phyloP scores from a whole-genome alignment of 148 eudicot genomes.

The Silene latifolia region DNA sequence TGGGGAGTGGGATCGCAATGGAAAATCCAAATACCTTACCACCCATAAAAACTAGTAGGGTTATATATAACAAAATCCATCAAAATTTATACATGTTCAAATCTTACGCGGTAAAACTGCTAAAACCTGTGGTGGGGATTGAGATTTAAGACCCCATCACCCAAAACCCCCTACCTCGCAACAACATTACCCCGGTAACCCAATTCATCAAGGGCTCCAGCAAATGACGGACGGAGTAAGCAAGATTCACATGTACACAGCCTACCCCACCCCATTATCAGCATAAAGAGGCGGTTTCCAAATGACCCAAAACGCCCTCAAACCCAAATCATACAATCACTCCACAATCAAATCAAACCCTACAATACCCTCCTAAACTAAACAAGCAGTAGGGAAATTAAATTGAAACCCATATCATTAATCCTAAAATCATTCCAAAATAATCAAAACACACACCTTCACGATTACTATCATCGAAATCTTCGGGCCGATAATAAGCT shows the following conservation, averaged over 20 bases:
- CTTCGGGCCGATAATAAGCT: conserved; percentile 39
- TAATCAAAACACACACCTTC: conserved; percentile 33
- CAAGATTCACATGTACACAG: background rate
- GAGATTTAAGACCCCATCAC: too few species aligned
- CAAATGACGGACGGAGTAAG: background rate
- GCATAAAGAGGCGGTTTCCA: background rate
- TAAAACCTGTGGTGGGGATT: too few species aligned
- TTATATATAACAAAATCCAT: too few species aligned
- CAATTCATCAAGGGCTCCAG: background rate
- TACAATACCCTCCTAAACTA: background rate
- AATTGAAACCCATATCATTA: background rate
- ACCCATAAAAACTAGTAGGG: too few species aligned
- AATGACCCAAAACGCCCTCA: background rate
- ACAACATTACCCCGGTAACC: background rate
- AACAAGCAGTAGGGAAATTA: background rate
- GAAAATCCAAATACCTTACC: too few species aligned
- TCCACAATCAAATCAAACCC: background rate
- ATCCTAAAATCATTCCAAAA: background rate
- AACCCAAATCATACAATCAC: background rate
- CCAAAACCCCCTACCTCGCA: too few species aligned
- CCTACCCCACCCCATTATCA: background rate
- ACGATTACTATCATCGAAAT: conserved; percentile 40
- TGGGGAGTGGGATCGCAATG: too few species aligned
- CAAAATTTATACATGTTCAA: too few species aligned
- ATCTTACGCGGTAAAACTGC: too few species aligned